Evolutionary conservation across 2,329 filamentous ascomycete species (phyloP).

Genomic region (Pseudogymnoascus sp.): DNA sequence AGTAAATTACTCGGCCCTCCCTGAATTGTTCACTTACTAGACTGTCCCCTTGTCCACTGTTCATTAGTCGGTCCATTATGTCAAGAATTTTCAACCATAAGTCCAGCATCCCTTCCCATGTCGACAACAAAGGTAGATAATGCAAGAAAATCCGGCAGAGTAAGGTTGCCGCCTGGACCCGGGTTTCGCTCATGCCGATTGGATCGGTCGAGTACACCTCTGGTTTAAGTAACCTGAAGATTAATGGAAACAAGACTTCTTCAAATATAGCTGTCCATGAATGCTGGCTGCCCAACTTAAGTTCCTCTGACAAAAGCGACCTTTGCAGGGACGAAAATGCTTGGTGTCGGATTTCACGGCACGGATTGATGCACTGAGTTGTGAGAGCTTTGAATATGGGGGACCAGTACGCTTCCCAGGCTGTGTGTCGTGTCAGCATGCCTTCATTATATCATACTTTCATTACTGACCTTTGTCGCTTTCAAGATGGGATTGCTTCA

Average conservation of each 20-base stretch:
- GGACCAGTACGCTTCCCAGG: conserved; percentile 97
- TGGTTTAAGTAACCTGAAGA: conserved; percentile 78
- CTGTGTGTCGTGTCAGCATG: conserved; percentile 36
- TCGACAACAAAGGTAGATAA: conserved; percentile 75
- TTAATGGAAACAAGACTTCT: conserved; percentile 87
- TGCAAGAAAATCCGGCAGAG: conserved; percentile 94
- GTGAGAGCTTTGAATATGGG: conserved; percentile 86
- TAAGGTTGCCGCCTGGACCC: conserved; percentile 82
- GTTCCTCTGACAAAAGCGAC: conserved; percentile 72
- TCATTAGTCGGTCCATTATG: conserved; percentile 93
- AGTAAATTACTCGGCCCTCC: not conserved
- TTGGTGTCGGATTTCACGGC: conserved; percentile 82
- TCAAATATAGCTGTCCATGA: conserved; percentile 95
- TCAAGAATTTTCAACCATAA: conserved; percentile 89
- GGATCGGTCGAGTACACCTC: conserved; percentile 90
- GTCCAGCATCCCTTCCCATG: conserved; percentile 82
- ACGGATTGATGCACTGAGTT: conserved; percentile 87
- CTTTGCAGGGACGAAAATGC: conserved; percentile 81
- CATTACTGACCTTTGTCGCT: conserved; percentile 59
- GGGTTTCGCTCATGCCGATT: conserved; percentile 88
- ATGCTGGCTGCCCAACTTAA: conserved; percentile 74
- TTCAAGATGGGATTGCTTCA: conserved; percentile 89
- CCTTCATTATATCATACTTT: not conserved
- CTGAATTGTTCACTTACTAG: conserved; percentile 49
- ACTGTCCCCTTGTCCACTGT: conserved; percentile 85